These are phyloP conservation scores for Penicillium occitanis DNA, from an alignment of 2,329 filamentous ascomycete species.

Conservation along the genomic window DNA sequence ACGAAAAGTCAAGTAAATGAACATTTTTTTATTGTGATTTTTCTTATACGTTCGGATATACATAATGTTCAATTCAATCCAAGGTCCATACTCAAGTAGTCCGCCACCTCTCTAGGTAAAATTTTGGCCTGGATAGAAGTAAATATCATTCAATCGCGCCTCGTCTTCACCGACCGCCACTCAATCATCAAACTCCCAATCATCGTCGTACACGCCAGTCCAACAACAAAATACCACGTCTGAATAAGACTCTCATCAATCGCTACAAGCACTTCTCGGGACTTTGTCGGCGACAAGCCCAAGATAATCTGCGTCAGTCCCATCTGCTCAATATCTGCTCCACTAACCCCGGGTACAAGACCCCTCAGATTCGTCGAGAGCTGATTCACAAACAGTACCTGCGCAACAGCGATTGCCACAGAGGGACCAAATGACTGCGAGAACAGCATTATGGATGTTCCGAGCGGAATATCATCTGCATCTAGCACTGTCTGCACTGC, in stretches of 20 bases:
- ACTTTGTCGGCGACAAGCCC: slow-evolving; percentile 4
- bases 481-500: slow-evolving; percentile 30
- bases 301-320: slow-evolving; percentile 18
- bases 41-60: neutral
- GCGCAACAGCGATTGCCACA: slow-evolving; percentile 53
- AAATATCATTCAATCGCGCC: slow-evolving; percentile 15
- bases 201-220: slow-evolving; percentile 16
- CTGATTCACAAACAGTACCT: slow-evolving; percentile 53
- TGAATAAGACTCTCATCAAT: slow-evolving; percentile 23
- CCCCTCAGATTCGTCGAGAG: slow-evolving; percentile 31
- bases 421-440: slow-evolving; percentile 39
- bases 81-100: neutral
- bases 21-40: neutral
- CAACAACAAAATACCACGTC: slow-evolving; percentile 20
- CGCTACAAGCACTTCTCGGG: slow-evolving; percentile 13
- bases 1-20: neutral
- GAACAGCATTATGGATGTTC: slow-evolving; percentile 32
- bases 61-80: neutral
- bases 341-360: slow-evolving; percentile 3
- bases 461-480: slow-evolving; percentile 28
- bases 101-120: neutral
- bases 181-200: slow-evolving; percentile 26
- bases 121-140: neutral
- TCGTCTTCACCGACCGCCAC: slow-evolving; percentile 32
- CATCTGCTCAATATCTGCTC: slow-evolving; percentile 8